A percentile compares a stretch with the other conserved stretches of the same genome.
phyloP scores from a whole-genome alignment of 208 protist genomes.

The Wallacemonas sp. region DNA sequence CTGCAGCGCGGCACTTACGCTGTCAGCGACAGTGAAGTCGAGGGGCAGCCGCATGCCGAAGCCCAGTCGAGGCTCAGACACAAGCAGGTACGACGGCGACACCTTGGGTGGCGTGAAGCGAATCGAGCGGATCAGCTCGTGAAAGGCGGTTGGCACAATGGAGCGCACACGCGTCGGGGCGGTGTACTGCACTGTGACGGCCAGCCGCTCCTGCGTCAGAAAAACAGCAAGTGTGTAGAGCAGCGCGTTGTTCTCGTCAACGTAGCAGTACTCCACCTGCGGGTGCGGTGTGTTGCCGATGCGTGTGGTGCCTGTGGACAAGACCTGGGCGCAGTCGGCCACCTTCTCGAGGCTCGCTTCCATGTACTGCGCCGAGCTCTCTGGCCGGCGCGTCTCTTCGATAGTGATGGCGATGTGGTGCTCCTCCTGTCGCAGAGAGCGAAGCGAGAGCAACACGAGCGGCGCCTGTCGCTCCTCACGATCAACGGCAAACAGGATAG shows the following conservation, averaged over 20 bases:
- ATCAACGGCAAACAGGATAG: conserved; percentile 63
- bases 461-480: conserved; percentile 82
- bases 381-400: conserved; percentile 42
- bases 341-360: conserved; percentile 61
- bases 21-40: conserved; percentile 53
- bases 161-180: conserved; percentile 57
- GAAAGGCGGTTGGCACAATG: conserved; percentile 66
- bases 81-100: conserved; percentile 82
- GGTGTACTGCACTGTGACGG: conserved; percentile 79
- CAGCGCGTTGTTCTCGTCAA: conserved; percentile 45
- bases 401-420: conserved; percentile 70
- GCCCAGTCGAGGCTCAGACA: conserved; percentile 77
- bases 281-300: conserved; percentile 59
- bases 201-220: conserved; percentile 54
- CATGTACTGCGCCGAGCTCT: conserved; percentile 55
- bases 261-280: conserved; percentile 80
- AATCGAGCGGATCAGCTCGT: conserved; percentile 70
- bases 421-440: conserved; percentile 56
- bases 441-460: conserved; percentile 65
- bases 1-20: conserved; percentile 23
- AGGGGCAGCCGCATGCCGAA: conserved; percentile 78
- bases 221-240: conserved; percentile 74
- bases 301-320: conserved; percentile 46
- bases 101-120: conserved; percentile 45
- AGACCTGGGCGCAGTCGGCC: conserved; percentile 50